A percentile compares a stretch with the other conserved stretches of the same genome.
These are phyloP conservation scores for Carex parvula DNA, from an alignment of 176 grass and related monocot species.

Conservation along the genomic window DNA sequence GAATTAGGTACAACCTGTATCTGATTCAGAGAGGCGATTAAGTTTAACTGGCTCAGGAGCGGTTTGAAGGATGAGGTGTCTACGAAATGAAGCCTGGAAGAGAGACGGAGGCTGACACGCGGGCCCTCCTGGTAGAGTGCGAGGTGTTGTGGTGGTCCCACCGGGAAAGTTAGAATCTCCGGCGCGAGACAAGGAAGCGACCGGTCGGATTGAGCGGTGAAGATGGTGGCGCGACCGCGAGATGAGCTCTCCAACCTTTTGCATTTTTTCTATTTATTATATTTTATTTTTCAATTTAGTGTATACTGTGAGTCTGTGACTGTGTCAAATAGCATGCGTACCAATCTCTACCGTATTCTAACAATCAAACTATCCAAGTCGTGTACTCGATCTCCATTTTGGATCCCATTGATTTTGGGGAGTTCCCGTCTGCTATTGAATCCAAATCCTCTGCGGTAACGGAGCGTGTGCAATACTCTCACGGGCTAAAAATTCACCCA, in stretches of 20 bases:
- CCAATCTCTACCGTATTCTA: no score
- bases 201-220: neutral
- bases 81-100: conserved; percentile 10
- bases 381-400: no score
- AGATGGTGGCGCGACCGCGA: conserved; percentile 11
- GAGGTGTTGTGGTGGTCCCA: neutral
- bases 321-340: no score
- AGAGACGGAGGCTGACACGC: neutral
- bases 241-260: neutral
- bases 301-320: no score
- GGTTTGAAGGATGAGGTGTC: conserved; percentile 42
- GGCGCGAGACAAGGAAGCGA: neutral
- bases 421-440: no score
- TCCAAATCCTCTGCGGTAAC: no score
- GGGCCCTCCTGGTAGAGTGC: neutral
- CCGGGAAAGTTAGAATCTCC: neutral
- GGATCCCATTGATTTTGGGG: no score
- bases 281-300: neutral
- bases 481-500: no score
- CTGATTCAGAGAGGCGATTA: conserved; percentile 37
- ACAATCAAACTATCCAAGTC: no score
- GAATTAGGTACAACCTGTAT: conserved; percentile 41
- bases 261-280: conserved; percentile 1
- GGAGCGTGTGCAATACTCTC: no score
- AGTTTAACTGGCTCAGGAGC: conserved; percentile 37